Evolutionary conservation across 192 early-diverging fungal genomes (phyloP), one percentile per base, ranked within the genome.

Genomic region (Chytriomyces sp.): DNA sequence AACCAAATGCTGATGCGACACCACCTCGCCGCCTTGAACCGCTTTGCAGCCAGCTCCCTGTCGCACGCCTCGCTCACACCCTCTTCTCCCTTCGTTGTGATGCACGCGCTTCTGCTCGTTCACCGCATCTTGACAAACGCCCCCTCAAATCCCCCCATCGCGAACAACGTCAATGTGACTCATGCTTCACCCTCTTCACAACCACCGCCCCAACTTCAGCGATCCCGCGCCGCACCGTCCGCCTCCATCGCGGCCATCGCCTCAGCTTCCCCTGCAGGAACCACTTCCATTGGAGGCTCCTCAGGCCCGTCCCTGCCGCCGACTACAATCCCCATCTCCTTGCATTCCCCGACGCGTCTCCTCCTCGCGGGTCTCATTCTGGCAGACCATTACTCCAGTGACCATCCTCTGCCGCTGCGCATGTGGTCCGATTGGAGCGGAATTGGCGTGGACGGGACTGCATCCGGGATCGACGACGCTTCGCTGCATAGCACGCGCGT

Each of bases 31-130:
- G 44, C 44, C 22, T 41, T 65, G 63, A 17, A 26, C n/a, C 7
- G 37, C 19, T 65, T 65, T 8, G 63, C n/a, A 19, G 31, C 22
- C 37, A n/a, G 25, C 3, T 38, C 49, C 8, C 63, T 65, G 8
- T 17, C 19, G 2, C 5, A 8, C n/a, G 41, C 40, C 19, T 49
- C n/a, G 14, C 40, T 65, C 17, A 44, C 63, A 19, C 63, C 63
- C 28, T 22, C 7, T 12, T 33, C 63, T 17, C 63, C 63, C 10
- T 52, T 65, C 26, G 49, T 65, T 28, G 63, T 65, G 7, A 52
- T 65, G 63, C 63, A 65, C 28, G 63, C 63, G 3, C 63, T 65
- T 7, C 38, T 44, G 37, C 63, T 65, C 1, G 49, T 65, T 14
- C 63, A 65, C 41, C 30, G 40, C 10, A 65, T 65, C 25, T 44